These are phyloP conservation scores for Aureobasidium sp. DNA, from an alignment of 2,329 filamentous ascomycete species.

Conservation along the genomic window DNA sequence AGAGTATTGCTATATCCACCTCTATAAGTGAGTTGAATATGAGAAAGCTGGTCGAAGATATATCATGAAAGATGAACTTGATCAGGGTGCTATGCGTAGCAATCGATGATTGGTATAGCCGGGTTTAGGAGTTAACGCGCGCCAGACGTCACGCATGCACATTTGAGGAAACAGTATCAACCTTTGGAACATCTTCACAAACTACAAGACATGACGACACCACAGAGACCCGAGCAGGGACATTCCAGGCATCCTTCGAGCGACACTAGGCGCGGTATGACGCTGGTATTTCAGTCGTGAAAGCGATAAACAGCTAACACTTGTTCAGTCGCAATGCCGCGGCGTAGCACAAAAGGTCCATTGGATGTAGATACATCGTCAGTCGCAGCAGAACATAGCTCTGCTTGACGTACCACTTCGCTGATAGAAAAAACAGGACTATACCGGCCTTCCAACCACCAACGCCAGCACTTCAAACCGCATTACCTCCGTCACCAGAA, in stretches of 20 bases:
- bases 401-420: neutral
- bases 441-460: neutral
- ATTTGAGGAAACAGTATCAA: neutral
- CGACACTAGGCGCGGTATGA: neutral
- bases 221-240: neutral
- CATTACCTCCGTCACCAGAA: conserved; percentile 19
- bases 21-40: too few relatives aligned
- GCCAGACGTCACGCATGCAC: neutral
- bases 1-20: too few relatives aligned
- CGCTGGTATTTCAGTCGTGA: neutral
- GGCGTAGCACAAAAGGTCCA: conserved; percentile 68
- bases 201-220: neutral
- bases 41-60: too few relatives aligned
- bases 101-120: neutral
- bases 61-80: too few relatives aligned
- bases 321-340: conserved; percentile 46
- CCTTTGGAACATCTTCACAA: neutral
- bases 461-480: conserved; percentile 16
- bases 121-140: neutral
- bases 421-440: neutral
- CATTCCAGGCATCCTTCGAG: neutral
- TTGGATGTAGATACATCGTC: conserved; percentile 67
- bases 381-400: neutral
- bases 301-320: neutral
- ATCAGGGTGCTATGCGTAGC: too few relatives aligned